Percentiles rank a stretch among this genome's conserved stretches.
These are phyloP conservation scores for Aspergillus phoenicis DNA, from an alignment of 2,329 filamentous ascomycete genomes.

Conservation along the genomic window DNA sequence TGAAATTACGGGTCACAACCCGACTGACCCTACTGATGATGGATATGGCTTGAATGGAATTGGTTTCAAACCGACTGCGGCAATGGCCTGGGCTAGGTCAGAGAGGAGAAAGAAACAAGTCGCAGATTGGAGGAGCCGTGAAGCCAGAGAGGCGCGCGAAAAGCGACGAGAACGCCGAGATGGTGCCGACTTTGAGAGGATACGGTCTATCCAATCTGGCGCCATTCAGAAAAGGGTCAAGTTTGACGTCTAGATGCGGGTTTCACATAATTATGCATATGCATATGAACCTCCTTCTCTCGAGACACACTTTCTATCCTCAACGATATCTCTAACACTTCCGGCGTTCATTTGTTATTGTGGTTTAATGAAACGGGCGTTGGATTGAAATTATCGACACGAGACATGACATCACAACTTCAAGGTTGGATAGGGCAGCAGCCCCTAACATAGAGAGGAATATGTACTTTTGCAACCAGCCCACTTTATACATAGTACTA, in stretches of 20 bases:
- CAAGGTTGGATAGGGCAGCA: conserved; percentile 13
- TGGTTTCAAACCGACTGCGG: conserved; percentile 63
- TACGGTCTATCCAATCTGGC: conserved; percentile 31
- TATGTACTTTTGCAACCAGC: conserved; percentile 25
- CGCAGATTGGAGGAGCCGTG: conserved; percentile 60
- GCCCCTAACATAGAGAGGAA: conserved; percentile 16
- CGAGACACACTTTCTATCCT: conserved; percentile 7
- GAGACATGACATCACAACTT: conserved; percentile 16
- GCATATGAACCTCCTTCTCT: background rate
- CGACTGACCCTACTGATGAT: conserved; percentile 60
- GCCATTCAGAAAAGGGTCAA: conserved; percentile 45
- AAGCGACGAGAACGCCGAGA: conserved; percentile 56
- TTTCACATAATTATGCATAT: background rate
- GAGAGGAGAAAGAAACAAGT: conserved; percentile 62
- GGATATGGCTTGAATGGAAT: conserved; percentile 66
- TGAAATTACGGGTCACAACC: conserved; percentile 64
- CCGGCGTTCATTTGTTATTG: background rate
- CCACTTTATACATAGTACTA: conserved; percentile 28
- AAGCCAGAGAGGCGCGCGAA: conserved; percentile 61
- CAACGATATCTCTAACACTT: background rate
- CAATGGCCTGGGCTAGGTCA: conserved; percentile 58
- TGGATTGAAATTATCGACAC: conserved; percentile 15
- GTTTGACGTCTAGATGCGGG: conserved; percentile 35
- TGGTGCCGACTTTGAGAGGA: conserved; percentile 30
- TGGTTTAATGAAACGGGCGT: background rate